Base-by-base conservation (phyloP, 129 eudicot genomes). In the Flaveria brownii region DNA sequence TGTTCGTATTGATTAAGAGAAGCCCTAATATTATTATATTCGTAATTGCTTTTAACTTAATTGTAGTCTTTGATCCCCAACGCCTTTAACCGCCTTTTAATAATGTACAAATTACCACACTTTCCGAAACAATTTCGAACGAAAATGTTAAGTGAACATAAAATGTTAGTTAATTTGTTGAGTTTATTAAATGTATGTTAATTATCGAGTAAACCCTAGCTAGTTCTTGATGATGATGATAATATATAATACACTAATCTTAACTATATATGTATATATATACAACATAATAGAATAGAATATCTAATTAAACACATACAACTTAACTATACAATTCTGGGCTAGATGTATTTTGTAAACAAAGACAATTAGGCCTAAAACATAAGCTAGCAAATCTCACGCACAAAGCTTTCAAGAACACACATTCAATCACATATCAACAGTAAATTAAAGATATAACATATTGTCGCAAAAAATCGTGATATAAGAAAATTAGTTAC, bases 31-130 rank as follows among this genome's bases (percentile, higher is more conserved):
- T 45, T 74, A 74, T 73, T 42, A 33, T 59, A 23, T 60, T 45
- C 11, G 15, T 42, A 43, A 57, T 41, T 60, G 23, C 6, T 73
- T 60, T 6, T 45, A 74, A 45, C 50, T 74, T n/a, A n/a, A n/a
- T n/a, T 74, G 56, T 13, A 28, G 26, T 15, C 46, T 43, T 57
- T 13, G 36, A 74, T 43, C 57, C 67, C 70, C 4, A 59, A 23
- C 51, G 22, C 66, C 13, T 43, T 43, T 43, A 43, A 2, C 59
- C 47, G 36, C 68, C 57, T 62, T 60, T 45, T 61, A 43, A 57
- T 57, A 59, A 74, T 74, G 43, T 41, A 15, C 10, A 26, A 70
- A 11, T 12, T 62, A 70, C 61, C 12, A 17, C 73, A 50, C 28
- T 15, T 50, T 45, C 15, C 15, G 3, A 59, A 12, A 9, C 12